phyloP scores from a whole-genome alignment of 805 yeast genomes.

The Cyberlindnera bimundalis region DNA sequence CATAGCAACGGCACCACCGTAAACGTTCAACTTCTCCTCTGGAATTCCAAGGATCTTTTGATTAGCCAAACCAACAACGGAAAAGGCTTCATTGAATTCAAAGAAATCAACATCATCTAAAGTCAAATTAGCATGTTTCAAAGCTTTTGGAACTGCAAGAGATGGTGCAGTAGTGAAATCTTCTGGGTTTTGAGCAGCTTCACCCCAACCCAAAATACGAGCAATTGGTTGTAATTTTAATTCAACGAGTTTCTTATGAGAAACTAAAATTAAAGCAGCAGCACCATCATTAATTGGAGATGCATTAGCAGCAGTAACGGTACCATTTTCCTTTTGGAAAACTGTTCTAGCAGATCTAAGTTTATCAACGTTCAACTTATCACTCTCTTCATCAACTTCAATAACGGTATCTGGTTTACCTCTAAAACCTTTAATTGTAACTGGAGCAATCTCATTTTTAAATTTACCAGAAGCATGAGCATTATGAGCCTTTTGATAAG shows the following conservation, averaged over 20 bases:
- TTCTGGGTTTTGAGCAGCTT: slow-evolving; percentile 92
- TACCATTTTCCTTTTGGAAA: slow-evolving; percentile 90
- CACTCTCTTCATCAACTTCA: slow-evolving; percentile 77
- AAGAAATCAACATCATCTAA: slow-evolving; percentile 76
- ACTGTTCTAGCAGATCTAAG: slow-evolving; percentile 87
- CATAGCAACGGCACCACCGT: slow-evolving; percentile 95
- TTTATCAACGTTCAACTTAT: slow-evolving; percentile 72
- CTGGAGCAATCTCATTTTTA: slow-evolving; percentile 75
- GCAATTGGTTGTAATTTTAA: slow-evolving; percentile 87
- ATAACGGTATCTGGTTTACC: slow-evolving; percentile 82
- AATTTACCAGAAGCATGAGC: slow-evolving; percentile 85
- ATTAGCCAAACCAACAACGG: slow-evolving; percentile 94
- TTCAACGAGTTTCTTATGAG: slow-evolving; percentile 81
- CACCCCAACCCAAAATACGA: slow-evolving; percentile 92
- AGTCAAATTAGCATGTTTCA: slow-evolving; percentile 74
- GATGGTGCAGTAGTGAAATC: slow-evolving; percentile 97
- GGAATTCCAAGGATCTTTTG: slow-evolving; percentile 64
- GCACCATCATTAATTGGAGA: slow-evolving; percentile 97
- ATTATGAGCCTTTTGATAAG: slow-evolving; percentile 81
- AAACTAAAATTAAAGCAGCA: slow-evolving; percentile 87
- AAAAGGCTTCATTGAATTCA: slow-evolving; percentile 97
- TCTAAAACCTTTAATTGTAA: slow-evolving; percentile 84
- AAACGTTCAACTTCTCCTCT: slow-evolving; percentile 69
- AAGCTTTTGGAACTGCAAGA: slow-evolving; percentile 92
- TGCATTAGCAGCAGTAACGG: slow-evolving; percentile 96